Conservation (phyloP, 352 stramenopile genomes). For the Phytophthora pistaciae region DNA sequence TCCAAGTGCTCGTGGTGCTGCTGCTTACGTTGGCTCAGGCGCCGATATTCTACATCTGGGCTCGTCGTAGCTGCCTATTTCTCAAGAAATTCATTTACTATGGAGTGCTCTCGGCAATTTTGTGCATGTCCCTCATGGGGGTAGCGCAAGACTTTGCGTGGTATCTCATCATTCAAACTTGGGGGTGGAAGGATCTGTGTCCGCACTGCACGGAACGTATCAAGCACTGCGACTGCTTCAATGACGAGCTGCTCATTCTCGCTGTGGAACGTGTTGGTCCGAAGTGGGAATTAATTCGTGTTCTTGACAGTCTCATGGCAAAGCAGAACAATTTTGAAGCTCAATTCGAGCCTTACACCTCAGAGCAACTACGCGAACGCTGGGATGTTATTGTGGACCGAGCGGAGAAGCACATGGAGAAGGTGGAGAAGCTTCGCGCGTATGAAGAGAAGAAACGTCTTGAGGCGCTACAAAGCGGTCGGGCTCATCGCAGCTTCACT, state of each 20-base stretch:
- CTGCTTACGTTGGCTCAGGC: conserved; percentile 60
- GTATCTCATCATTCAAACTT: conserved; percentile 67
- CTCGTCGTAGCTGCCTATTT: conserved; percentile 64
- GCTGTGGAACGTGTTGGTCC: conserved; percentile 60
- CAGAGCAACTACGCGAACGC: conserved; percentile 67
- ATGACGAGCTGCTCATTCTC: conserved; percentile 71
- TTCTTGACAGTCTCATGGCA: conserved; percentile 57
- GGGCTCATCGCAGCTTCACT: conserved; percentile 42
- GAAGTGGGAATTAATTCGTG: conserved; percentile 77
- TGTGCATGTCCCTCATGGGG: conserved; percentile 62
- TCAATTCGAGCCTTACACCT: conserved; percentile 64
- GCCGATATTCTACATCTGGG: conserved; percentile 78
- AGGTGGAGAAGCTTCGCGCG: conserved; percentile 62
- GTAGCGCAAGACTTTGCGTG: conserved; percentile 57
- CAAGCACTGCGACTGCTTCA: conserved; percentile 74
- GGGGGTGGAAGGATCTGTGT: conserved; percentile 75
- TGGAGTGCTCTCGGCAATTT: conserved; percentile 57
- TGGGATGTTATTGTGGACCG: conserved; percentile 66
- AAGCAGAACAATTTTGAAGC: conserved; percentile 53
- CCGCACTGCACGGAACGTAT: conserved; percentile 68
- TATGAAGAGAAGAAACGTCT: conserved; percentile 62
- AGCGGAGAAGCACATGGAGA: conserved; percentile 63
- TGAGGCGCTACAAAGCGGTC: conserved; percentile 38
- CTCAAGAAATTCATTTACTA: conserved; percentile 74
- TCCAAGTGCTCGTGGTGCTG: conserved; percentile 62